Conservation (phyloP, 78 protist species). For the Dictyostelium capitatum region DNA sequence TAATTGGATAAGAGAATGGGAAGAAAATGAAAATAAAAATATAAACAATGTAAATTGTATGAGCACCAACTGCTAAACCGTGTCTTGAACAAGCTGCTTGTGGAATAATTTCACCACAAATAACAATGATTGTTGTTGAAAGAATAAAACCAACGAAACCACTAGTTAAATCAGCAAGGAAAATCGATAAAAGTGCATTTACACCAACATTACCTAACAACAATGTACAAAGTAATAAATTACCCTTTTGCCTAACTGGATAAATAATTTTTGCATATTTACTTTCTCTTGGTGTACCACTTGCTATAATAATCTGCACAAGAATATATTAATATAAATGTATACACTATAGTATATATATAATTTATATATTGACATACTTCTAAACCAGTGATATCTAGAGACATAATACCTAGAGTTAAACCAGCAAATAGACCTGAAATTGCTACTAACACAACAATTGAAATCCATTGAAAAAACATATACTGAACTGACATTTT, state of each 20-base stretch:
- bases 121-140: slow-evolving; percentile 87
- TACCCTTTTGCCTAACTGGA: slow-evolving; percentile 93
- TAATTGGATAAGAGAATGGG: slow-evolving; percentile 90
- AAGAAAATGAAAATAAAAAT: slow-evolving; percentile 77
- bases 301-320: slow-evolving; percentile 68
- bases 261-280: slow-evolving; percentile 86
- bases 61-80: slow-evolving; percentile 89
- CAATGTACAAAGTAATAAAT: slow-evolving; percentile 96
- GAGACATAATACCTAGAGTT: slow-evolving; percentile 91
- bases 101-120: slow-evolving; percentile 95
- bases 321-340: too few species aligned
- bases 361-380: slow-evolving; percentile 14
- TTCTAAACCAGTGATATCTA: slow-evolving; percentile 88
- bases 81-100: slow-evolving; percentile 92
- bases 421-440: slow-evolving; percentile 95
- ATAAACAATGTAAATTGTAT: slow-evolving; percentile 75
- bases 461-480: slow-evolving; percentile 59
- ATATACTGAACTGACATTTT: neutral
- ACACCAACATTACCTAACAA: slow-evolving; percentile 96
- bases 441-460: slow-evolving; percentile 70
- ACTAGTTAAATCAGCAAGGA: slow-evolving; percentile 84
- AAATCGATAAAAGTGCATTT: slow-evolving; percentile 90
- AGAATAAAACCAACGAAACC: slow-evolving; percentile 88
- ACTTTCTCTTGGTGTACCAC: slow-evolving; percentile 69
- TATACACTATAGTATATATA: neutral